These are phyloP conservation scores for Lepiota subincarnata DNA, from an alignment of 768 basidiomycete species.

Conservation along the genomic window DNA sequence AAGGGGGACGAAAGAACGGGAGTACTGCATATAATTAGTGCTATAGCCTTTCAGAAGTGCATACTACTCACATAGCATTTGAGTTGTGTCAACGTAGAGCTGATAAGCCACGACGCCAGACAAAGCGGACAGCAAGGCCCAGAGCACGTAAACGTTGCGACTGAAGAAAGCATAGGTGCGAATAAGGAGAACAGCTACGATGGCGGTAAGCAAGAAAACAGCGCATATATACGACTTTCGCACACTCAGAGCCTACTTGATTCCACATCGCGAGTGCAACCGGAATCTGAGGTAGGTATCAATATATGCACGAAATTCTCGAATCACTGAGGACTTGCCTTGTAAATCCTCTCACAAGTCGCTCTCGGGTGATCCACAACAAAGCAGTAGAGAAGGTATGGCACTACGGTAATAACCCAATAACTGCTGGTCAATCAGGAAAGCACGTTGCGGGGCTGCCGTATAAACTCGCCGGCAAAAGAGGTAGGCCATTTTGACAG, in stretches of 20 bases:
- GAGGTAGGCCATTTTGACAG: slow-evolving; percentile 78
- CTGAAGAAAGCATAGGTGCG: slow-evolving; percentile 87
- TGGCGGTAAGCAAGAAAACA: slow-evolving; percentile 16
- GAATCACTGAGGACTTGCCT: slow-evolving; percentile 32
- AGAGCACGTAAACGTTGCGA: slow-evolving; percentile 63
- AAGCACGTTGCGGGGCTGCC: slow-evolving; percentile 13
- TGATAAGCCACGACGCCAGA: slow-evolving; percentile 78
- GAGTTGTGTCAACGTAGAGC: slow-evolving; percentile 71
- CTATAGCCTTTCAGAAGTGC: neutral
- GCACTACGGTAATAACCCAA: slow-evolving; percentile 79
- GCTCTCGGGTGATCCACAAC: slow-evolving; percentile 62
- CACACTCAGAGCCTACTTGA: slow-evolving; percentile 79
- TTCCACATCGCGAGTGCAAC: slow-evolving; percentile 86
- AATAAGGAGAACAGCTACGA: slow-evolving; percentile 69
- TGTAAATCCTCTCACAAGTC: slow-evolving; percentile 68
- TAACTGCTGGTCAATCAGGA: slow-evolving; percentile 43
- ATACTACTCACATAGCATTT: slow-evolving; percentile 63
- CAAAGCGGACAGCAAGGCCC: slow-evolving; percentile 59
- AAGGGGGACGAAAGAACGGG: slow-evolving; percentile 60
- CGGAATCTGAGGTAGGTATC: slow-evolving; percentile 49
- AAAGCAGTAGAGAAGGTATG: slow-evolving; percentile 75
- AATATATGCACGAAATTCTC: slow-evolving; percentile 7
- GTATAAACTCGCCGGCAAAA: slow-evolving; percentile 66
- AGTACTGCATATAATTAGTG: slow-evolving; percentile 40
- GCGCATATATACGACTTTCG: slow-evolving; percentile 19